A percentile compares a stretch with the other conserved stretches of the same genome.
These are phyloP conservation scores for Stellera chamaejasme DNA, from an alignment of 345 rosid species.

Conservation along the genomic window DNA sequence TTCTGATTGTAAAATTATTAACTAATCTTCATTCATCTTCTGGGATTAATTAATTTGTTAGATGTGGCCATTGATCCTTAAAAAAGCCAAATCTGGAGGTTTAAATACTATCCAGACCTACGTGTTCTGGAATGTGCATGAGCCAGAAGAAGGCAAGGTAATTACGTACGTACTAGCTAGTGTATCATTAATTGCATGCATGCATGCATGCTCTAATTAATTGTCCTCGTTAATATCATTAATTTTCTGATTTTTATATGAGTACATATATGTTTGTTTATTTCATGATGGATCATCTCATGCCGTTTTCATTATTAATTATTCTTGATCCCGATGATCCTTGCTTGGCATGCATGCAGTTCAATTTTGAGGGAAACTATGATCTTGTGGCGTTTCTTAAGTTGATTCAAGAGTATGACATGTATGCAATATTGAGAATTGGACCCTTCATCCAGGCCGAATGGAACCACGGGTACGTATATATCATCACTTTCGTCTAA, in stretches of 20 bases:
- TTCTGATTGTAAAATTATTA: conserved; percentile 5
- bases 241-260: no score
- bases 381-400: conserved; percentile 79
- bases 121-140: conserved; percentile 60
- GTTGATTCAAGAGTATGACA: conserved; percentile 37
- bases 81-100: conserved; percentile 47
- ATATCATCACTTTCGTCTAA: conserved; percentile 4
- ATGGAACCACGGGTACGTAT: conserved; percentile 95
- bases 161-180: no score
- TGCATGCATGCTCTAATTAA: no score
- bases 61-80: conserved; percentile 46
- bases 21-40: conserved; percentile 3
- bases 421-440: conserved; percentile 60
- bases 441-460: conserved; percentile 97
- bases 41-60: conserved; percentile 10
- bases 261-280: no score
- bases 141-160: conserved; percentile 48
- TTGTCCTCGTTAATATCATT: no score
- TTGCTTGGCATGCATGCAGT: conserved; percentile 25
- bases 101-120: conserved; percentile 56
- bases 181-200: no score
- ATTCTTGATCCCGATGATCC: neutral
- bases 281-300: no score
- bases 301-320: no score
- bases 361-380: conserved; percentile 52